Percentiles rank a stretch among this genome's conserved stretches.
Conservation (phyloP, 2,329 filamentous ascomycete genomes). For the Lachnellula arida region DNA sequence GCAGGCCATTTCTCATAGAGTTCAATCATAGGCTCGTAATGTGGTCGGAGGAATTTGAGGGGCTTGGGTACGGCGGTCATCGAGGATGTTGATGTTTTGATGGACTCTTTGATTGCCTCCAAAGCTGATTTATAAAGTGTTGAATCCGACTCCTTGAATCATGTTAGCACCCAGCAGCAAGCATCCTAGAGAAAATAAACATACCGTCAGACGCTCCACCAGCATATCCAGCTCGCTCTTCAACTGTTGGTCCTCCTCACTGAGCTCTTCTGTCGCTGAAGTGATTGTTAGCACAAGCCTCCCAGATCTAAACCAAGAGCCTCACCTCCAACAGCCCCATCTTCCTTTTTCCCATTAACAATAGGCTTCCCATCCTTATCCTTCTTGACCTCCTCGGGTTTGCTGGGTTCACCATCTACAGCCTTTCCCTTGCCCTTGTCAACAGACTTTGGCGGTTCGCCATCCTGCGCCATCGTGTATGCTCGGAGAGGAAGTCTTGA, state of each 20-base stretch:
- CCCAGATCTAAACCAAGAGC: conserved; percentile 13
- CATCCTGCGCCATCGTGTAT: conserved; percentile 83
- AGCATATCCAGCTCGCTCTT: conserved; percentile 98
- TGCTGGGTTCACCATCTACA: conserved; percentile 58
- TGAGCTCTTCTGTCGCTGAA: conserved; percentile 74
- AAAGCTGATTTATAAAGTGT: conserved; percentile 87
- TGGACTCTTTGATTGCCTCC: conserved; percentile 95
- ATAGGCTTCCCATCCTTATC: conserved; percentile 66
- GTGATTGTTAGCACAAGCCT: conserved; percentile 32
- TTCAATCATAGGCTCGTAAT: conserved; percentile 85
- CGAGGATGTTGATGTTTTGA: conserved; percentile 98
- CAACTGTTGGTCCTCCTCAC: conserved; percentile 95
- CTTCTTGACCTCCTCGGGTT: conserved; percentile 53
- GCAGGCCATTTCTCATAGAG: conserved; percentile 86
- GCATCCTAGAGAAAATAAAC: conserved; percentile 16
- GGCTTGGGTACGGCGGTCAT: conserved; percentile 99
- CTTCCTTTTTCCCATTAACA: conserved; percentile 71
- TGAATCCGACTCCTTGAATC: conserved; percentile 72
- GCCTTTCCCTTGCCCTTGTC: conserved; percentile 98
- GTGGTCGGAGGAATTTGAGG: conserved; percentile 93
- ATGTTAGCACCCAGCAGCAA: conserved; percentile 6
- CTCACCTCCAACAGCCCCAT: conserved; percentile 44
- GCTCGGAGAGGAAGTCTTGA: conserved; percentile 12
- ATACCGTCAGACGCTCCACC: conserved; percentile 86
- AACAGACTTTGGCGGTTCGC: conserved; percentile 74